Evolutionary conservation across 2,329 filamentous ascomycete species (phyloP).

Genomic region (Colletotrichum plurivorum): DNA sequence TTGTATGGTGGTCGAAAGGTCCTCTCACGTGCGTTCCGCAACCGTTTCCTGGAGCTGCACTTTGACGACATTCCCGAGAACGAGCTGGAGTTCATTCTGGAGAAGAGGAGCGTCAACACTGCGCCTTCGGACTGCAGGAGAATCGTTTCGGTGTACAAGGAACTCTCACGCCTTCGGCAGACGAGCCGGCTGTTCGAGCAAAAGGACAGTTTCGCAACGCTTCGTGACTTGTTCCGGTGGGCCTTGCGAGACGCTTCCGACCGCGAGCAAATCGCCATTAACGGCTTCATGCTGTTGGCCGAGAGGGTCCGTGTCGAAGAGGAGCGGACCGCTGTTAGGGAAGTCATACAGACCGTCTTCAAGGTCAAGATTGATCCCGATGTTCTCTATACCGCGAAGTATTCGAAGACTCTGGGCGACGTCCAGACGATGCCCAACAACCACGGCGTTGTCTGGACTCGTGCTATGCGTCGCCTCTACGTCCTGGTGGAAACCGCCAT

Average conservation of each 20-base stretch:
- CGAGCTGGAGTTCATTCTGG: constrained; percentile 91
- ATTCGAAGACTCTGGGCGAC: constrained; percentile 69
- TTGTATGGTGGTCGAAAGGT: constrained; percentile 96
- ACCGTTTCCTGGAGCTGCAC: constrained; percentile 95
- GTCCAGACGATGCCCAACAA: constrained; percentile 62
- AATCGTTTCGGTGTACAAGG: constrained; percentile 94
- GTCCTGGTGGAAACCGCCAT: constrained; percentile 90
- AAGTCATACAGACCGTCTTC: constrained; percentile 91
- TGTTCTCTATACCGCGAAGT: constrained; percentile 76
- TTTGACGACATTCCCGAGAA: constrained; percentile 98
- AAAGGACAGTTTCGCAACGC: constrained; percentile 95
- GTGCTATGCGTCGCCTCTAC: constrained; percentile 92
- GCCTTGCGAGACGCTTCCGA: constrained; percentile 87
- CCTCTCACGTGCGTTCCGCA: constrained; percentile 93
- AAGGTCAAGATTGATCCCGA: constrained; percentile 85
- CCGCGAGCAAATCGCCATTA: constrained; percentile 88
- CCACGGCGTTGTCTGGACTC: constrained; percentile 90
- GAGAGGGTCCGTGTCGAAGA: constrained; percentile 94
- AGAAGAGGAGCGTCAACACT: constrained; percentile 86
- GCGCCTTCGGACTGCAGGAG: constrained; percentile 91
- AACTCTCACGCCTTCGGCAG: constrained; percentile 90
- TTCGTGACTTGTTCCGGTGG: constrained; percentile 97
- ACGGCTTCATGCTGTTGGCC: constrained; percentile 96
- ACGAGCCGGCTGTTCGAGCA: constrained; percentile 94
- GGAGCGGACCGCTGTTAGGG: constrained; percentile 87